Conservation (phyloP, 192 early-diverging fungal genomes). For the Anaeromyces robustus region DNA sequence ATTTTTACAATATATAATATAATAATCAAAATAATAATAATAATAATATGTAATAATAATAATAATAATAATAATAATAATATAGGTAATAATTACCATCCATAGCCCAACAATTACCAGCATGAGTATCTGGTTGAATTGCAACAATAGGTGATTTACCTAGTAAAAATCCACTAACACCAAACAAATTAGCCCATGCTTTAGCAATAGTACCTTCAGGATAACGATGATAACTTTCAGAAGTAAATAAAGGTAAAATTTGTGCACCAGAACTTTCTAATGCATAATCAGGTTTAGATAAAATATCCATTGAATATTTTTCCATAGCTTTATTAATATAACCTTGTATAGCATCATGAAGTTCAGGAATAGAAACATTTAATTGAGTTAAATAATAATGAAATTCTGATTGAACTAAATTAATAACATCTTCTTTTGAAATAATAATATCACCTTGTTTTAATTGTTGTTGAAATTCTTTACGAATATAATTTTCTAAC, state of each 20-base stretch:
- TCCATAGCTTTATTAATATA: not conserved
- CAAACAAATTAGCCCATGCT: not conserved
- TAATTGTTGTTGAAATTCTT: not conserved
- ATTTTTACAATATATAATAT: too few species aligned
- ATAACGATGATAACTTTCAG: not conserved
- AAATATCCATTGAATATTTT: not conserved
- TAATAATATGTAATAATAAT: too few species aligned
- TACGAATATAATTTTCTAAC: not conserved
- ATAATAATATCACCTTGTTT: not conserved
- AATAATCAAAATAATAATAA: too few species aligned
- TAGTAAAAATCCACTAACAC: not conserved
- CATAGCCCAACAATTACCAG: not conserved
- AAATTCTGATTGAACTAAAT: not conserved
- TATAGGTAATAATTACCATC: too few species aligned
- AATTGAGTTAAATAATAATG: not conserved
- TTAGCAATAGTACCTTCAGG: not conserved
- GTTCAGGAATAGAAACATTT: not conserved
- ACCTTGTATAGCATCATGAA: not conserved
- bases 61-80: too few species aligned
- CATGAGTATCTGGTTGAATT: not conserved
- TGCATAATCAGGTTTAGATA: not conserved
- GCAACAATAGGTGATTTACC: not conserved
- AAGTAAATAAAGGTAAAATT: not conserved
- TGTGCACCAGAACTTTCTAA: not conserved
- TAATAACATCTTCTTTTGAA: not conserved